Evolutionary conservation across 768 basidiomycete species (phyloP).

Genomic region (Phaeolepiota aurea): DNA sequence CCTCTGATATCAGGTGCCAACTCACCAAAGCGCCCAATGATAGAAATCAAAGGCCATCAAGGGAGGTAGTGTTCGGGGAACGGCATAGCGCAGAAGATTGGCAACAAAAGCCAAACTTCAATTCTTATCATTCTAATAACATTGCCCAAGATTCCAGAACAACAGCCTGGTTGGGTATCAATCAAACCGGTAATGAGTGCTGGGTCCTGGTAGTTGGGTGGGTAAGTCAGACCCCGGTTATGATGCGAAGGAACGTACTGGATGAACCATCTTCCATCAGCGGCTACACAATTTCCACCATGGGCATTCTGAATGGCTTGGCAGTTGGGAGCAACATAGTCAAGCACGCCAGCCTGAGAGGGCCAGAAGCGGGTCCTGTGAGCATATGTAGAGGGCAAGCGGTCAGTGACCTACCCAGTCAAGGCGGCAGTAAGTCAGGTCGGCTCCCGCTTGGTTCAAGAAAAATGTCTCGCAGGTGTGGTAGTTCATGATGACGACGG

Average conservation of each 20-base stretch:
- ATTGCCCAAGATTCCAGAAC: no score
- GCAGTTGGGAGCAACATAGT: constrained; percentile 37
- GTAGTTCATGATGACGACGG: constrained; percentile 32
- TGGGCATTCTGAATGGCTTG: constrained; percentile 41
- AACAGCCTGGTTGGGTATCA: no score
- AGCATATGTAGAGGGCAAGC: background rate
- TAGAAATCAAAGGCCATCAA: constrained; percentile 6
- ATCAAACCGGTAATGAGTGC: background rate
- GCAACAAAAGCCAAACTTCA: no score
- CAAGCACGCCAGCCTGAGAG: constrained; percentile 26
- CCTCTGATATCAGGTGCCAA: no score
- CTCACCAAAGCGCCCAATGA: background rate
- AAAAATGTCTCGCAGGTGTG: constrained; percentile 37
- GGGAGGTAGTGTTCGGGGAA: constrained; percentile 10
- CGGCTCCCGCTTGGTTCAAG: constrained; percentile 32
- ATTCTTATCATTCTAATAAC: no score
- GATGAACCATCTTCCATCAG: constrained; percentile 38
- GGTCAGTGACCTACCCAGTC: constrained; percentile 31
- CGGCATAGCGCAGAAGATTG: constrained; percentile 1
- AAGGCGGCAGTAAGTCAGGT: constrained; percentile 34
- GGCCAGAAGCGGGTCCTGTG: background rate
- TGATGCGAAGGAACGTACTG: constrained; percentile 26
- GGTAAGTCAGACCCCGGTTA: background rate
- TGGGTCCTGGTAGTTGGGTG: background rate
- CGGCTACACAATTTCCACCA: constrained; percentile 39